Conservation (phyloP, 768 basidiomycete species). For the Serendipita vermifera region DNA sequence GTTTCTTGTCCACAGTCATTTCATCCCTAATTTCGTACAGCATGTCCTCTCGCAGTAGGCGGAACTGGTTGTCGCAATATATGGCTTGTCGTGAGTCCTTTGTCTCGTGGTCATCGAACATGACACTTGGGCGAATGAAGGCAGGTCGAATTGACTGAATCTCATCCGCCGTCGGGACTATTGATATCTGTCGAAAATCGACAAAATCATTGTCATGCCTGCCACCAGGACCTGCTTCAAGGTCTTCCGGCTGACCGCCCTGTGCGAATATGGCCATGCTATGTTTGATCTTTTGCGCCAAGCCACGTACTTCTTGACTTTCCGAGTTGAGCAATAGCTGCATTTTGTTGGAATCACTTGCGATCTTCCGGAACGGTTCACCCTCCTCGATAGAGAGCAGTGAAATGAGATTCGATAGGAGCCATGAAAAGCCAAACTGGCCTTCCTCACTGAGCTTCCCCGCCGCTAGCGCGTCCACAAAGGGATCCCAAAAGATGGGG, state of each 20-base stretch:
- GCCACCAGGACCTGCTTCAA: conserved; percentile 41
- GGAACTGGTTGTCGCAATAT: conserved; percentile 54
- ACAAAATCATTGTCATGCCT: conserved; percentile 57
- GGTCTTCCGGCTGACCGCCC: too few species aligned
- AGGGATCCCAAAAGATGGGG: conserved; percentile 36
- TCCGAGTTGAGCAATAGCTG: conserved; percentile 20
- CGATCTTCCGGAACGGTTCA: conserved; percentile 28
- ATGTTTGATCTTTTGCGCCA: conserved; percentile 31
- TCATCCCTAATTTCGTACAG: conserved; percentile 45
- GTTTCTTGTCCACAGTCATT: conserved; percentile 32
- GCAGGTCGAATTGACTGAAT: conserved; percentile 32
- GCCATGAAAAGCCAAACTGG: conserved; percentile 32
- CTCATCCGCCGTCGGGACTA: conserved; percentile 52
- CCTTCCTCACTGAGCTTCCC: conserved; percentile 21
- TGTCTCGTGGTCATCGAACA: conserved; percentile 32
- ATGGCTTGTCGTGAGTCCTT: conserved; percentile 29
- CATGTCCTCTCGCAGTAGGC: conserved; percentile 53
- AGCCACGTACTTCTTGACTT: conserved; percentile 19
- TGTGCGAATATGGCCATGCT: too few species aligned
- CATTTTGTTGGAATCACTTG: conserved; percentile 24
- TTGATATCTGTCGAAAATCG: conserved; percentile 47
- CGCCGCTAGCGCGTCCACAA: conserved; percentile 15
- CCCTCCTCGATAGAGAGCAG: conserved; percentile 26
- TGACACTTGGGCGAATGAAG: conserved; percentile 35
- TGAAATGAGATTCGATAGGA: conserved; percentile 36